phyloP scores from a whole-genome alignment of 2,329 filamentous ascomycete genomes.

The Colletotrichum agaves region DNA sequence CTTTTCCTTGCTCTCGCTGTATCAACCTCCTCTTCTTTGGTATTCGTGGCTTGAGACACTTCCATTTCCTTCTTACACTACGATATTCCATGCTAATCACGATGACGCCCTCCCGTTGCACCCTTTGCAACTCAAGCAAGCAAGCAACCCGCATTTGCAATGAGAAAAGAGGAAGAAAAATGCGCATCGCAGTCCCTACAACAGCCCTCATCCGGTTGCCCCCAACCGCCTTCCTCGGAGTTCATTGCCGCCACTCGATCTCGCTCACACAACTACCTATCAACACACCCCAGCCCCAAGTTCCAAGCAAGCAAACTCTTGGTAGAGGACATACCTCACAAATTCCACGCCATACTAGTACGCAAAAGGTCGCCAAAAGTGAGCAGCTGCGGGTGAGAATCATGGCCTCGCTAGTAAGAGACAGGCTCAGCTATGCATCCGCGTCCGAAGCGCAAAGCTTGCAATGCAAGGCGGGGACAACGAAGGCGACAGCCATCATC shows the following conservation, averaged over 20 bases:
- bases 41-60: constrained; percentile 8
- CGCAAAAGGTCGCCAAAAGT: neutral
- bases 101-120: constrained; percentile 16
- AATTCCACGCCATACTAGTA: neutral
- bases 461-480: constrained; percentile 9
- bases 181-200: constrained; percentile 42
- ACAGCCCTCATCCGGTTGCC: constrained; percentile 39
- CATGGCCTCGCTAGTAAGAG: constrained; percentile 2
- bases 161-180: neutral
- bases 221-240: constrained; percentile 27
- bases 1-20: constrained; percentile 11
- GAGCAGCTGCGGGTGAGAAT: neutral
- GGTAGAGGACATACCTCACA: neutral
- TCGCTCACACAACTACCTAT: neutral
- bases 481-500: neutral
- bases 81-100: constrained; percentile 28
- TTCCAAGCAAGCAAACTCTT: constrained; percentile 8
- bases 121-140: neutral
- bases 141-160: neutral
- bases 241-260: constrained; percentile 29
- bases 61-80: neutral
- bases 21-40: neutral
- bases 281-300: neutral
- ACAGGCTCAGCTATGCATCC: constrained; percentile 13
- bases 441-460: constrained; percentile 12